Conservation (phyloP, 2,329 filamentous ascomycete genomes). For the Arthrobotrys musiformis region DNA sequence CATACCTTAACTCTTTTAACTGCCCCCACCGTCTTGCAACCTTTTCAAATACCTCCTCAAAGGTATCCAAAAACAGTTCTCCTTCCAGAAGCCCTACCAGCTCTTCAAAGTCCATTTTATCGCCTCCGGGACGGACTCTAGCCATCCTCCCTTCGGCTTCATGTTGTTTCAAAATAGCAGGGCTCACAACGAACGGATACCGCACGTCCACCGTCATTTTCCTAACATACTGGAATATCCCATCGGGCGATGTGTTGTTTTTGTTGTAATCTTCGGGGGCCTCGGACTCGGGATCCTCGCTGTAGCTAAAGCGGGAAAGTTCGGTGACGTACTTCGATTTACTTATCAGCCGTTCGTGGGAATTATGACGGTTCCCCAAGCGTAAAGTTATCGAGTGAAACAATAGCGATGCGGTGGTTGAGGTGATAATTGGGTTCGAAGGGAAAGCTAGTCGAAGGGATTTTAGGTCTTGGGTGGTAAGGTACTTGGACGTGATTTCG, state of each 20-base stretch:
- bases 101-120: background rate
- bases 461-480: background rate
- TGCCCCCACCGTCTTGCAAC: background rate
- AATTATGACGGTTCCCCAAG: background rate
- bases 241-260: constrained; percentile 5
- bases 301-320: background rate
- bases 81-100: background rate
- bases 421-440: background rate
- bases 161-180: background rate
- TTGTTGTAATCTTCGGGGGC: background rate
- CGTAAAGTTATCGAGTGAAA: background rate
- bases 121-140: background rate
- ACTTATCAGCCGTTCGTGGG: background rate
- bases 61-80: background rate
- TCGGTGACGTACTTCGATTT: background rate
- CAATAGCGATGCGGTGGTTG: background rate
- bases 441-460: background rate
- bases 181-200: background rate
- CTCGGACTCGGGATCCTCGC: too few relatives aligned
- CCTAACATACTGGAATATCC: background rate
- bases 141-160: too few relatives aligned
- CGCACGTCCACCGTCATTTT: background rate
- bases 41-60: background rate
- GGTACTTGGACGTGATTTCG: background rate
- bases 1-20: background rate